Base-by-base conservation (phyloP, 768 basidiomycete genomes). In the Suillus fuscotomentosus region DNA sequence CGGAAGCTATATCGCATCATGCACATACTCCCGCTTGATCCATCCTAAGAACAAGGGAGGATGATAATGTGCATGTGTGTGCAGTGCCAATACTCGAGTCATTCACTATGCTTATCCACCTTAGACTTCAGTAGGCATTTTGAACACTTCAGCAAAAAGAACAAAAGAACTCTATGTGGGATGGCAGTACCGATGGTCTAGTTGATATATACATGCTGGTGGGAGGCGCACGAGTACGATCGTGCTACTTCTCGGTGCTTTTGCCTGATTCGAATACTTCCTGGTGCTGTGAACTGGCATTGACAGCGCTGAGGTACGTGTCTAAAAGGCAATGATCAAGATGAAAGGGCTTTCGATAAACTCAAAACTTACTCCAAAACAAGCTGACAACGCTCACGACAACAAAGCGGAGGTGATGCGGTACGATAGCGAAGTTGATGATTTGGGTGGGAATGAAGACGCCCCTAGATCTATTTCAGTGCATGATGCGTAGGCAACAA, bases 391-490 rank as follows among this genome's bases (percentile, higher is more conserved):
- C 83, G 69, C 91, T 84, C 27, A 95, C 86, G 22, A 89, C 80
- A 22, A 89, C 82, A 61, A 94, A 88, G 43, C 92, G 86, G 42
- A 93, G 76, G 68, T 94, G 92, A 5, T 84, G 87, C 2, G 93
- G 93, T 1, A 93, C 84, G 39, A 94, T 24, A 10, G 86, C 78
- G 70, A 94, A 95, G 76, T 95, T 95, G 79, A 92, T 80, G 62
- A 88, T 70, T 73, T 95, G 92, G 0, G 90, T 84, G 1, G 92
- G 92, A 39, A 88, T 81, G 73, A 87, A 93, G 7, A 93, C 89
- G 3, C 78, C 81, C 91, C 89, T 88, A 27, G 59, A 54, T 38
- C 17, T 14, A 34, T 22, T 63, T 59, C 34, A 34, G 31, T 61
- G 43, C 54, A 54, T 43, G 60, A 57, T 42, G 5, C 6, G 1